Evolutionary conservation across 768 basidiomycete genomes (phyloP).

Genomic region (Kwoniella sp.): DNA sequence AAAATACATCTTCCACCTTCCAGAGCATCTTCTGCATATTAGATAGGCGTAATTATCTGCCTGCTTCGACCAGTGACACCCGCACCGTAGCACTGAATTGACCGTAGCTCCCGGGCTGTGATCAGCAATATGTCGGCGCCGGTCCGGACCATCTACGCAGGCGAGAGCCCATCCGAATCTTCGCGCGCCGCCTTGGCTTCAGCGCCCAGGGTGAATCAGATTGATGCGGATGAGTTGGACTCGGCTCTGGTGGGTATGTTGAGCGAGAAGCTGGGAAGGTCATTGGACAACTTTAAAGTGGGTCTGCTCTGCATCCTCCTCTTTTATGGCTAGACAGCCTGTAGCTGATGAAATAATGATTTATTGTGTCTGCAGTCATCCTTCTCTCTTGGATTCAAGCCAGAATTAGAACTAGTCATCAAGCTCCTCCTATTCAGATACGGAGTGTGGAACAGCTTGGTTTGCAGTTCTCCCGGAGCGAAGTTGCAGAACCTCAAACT

Average conservation of each 20-base stretch:
- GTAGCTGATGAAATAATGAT: neutral
- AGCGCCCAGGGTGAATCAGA: conserved; percentile 73
- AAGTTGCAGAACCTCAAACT: conserved; percentile 43
- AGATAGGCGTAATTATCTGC: too few species aligned
- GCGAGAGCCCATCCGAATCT: conserved; percentile 18
- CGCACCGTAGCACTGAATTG: too few species aligned
- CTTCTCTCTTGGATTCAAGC: conserved; percentile 67
- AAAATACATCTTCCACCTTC: too few species aligned
- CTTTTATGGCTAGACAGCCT: neutral
- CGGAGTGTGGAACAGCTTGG: conserved; percentile 25
- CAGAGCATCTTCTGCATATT: too few species aligned
- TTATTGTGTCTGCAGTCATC: conserved; percentile 59
- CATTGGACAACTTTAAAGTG: conserved; percentile 71
- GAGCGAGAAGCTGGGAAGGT: conserved; percentile 75
- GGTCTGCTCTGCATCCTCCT: conserved; percentile 38
- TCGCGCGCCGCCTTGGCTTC: neutral
- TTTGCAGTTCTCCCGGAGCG: conserved; percentile 45
- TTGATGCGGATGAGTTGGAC: conserved; percentile 89
- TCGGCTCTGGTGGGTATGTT: conserved; percentile 79
- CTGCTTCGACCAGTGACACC: too few species aligned
- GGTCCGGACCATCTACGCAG: conserved; percentile 10
- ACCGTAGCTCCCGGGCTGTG: too few species aligned
- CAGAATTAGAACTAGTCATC: conserved; percentile 66
- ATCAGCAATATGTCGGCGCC: neutral
- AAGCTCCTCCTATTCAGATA: conserved; percentile 38